Evolutionary conservation across 768 basidiomycete genomes (phyloP).

Genomic region (Amanita muscaria): DNA sequence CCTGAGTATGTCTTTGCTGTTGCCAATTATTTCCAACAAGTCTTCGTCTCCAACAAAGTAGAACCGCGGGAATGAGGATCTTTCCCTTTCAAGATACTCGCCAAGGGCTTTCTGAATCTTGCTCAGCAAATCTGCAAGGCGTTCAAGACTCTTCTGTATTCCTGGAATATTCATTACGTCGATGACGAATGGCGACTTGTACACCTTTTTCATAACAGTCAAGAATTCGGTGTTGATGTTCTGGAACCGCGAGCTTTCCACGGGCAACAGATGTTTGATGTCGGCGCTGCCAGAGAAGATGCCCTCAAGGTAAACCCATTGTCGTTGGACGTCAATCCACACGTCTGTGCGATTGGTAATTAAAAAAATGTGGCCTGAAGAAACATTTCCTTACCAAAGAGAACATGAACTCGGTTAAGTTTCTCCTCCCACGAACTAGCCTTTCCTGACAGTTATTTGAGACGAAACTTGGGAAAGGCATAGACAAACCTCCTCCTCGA

Average conservation of each 20-base stretch:
- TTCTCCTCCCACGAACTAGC: constrained; percentile 95
- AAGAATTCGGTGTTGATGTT: constrained; percentile 99
- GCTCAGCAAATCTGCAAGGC: constrained; percentile 88
- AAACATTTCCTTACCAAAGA: constrained; percentile 60
- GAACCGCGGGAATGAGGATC: constrained; percentile 97
- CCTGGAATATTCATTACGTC: constrained; percentile 95
- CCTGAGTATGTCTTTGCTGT: constrained; percentile 96
- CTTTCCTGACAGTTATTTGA: constrained; percentile 22
- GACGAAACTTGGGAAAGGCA: neutral
- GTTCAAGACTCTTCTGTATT: constrained; percentile 95
- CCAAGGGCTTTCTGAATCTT: constrained; percentile 99
- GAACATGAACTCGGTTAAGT: constrained; percentile 89
- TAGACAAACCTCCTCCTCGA: constrained; percentile 70
- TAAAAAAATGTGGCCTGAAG: constrained; percentile 6
- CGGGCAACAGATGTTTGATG: constrained; percentile 96
- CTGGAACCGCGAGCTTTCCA: constrained; percentile 95
- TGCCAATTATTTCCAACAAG: constrained; percentile 96
- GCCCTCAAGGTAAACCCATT: constrained; percentile 99
- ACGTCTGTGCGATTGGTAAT: constrained; percentile 48
- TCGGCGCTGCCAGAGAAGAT: constrained; percentile 99
- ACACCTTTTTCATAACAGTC: constrained; percentile 98
- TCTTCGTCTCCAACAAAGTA: constrained; percentile 99
- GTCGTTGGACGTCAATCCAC: constrained; percentile 99
- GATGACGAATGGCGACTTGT: constrained; percentile 95
- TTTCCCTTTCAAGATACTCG: constrained; percentile 96